Conservation (phyloP, 2,329 filamentous ascomycete genomes). For the Purpureocillium takamizusanense region DNA sequence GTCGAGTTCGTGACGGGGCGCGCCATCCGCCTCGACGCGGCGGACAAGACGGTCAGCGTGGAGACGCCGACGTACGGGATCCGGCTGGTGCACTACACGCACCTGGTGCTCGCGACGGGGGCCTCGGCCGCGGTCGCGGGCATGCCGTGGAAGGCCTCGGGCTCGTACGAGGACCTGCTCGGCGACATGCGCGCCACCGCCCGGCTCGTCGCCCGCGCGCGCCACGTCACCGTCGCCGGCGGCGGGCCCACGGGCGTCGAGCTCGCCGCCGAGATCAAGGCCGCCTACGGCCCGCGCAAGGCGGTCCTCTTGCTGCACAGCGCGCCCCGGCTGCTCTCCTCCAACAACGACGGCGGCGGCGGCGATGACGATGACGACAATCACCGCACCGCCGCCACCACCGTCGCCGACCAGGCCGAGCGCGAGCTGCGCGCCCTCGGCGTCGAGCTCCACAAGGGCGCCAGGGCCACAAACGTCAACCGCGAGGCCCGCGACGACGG, state of each 20-base stretch:
- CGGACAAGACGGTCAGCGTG: conserved; percentile 33
- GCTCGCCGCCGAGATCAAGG: conserved; percentile 43
- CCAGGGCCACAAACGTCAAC: conserved; percentile 28
- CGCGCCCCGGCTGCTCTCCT: too few species aligned
- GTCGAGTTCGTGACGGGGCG: conserved; percentile 44
- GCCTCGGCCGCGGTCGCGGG: conserved; percentile 29
- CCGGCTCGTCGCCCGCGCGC: conserved; percentile 32
- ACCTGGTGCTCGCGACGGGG: conserved; percentile 50
- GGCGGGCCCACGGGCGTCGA: conserved; percentile 49
- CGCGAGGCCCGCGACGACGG: conserved; percentile 22
- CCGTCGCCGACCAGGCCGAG: conserved; percentile 29
- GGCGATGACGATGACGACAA: too few species aligned
- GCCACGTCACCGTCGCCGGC: conserved; percentile 46
- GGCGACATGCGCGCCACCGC: conserved; percentile 30
- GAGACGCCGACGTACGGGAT: conserved; percentile 14
- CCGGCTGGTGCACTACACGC: conserved; percentile 37
- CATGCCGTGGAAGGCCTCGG: conserved; percentile 44
- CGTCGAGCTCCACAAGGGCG: conserved; percentile 35
- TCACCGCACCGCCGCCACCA: too few species aligned
- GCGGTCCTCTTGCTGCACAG: conserved; percentile 38
- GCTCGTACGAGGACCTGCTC: conserved; percentile 34
- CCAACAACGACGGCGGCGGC: conserved; percentile 29
- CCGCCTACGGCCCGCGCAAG: conserved; percentile 40
- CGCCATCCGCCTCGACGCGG: conserved; percentile 30
- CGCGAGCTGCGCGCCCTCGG: conserved; percentile 43